A percentile compares a stretch with the other conserved stretches of the same genome.
phyloP scores from a whole-genome alignment of 352 stramenopile genomes.

The Pythium aquatile region DNA sequence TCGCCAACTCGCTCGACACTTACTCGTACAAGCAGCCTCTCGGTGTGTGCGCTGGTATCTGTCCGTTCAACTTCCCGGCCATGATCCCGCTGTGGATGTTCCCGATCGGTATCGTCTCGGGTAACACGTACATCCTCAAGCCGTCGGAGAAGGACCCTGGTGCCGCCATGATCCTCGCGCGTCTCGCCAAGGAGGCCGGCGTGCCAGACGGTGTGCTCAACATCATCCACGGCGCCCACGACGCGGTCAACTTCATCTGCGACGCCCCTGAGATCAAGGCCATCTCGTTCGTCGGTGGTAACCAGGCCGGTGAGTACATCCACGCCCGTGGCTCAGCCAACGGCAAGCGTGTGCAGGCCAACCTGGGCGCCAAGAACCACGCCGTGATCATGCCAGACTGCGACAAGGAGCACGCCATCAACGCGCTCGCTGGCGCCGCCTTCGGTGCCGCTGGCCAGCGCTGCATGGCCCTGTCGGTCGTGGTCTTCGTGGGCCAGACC shows the following conservation, averaged over 20 bases:
- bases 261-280: conserved; percentile 92
- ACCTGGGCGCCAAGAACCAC: conserved; percentile 99
- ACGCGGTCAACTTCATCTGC: conserved; percentile 95
- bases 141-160: conserved; percentile 92
- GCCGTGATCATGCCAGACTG: conserved; percentile 94
- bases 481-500: conserved; percentile 94
- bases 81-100: conserved; percentile 97
- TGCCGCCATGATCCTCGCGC: conserved; percentile 90
- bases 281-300: conserved; percentile 96
- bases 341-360: conserved; percentile 95
- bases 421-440: conserved; percentile 87
- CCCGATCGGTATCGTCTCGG: conserved; percentile 83
- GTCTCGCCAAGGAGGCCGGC: conserved; percentile 91
- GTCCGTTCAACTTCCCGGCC: conserved; percentile 95
- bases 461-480: conserved; percentile 97
- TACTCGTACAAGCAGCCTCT: conserved; percentile 96
- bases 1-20: conserved; percentile 92
- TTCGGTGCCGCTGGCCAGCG: conserved; percentile 97
- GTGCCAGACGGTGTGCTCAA: conserved; percentile 95
- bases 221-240: conserved; percentile 88
- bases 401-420: conserved; percentile 88
- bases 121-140: conserved; percentile 98
- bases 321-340: conserved; percentile 82
- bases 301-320: conserved; percentile 94
- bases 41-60: conserved; percentile 92